Percentiles rank a stretch among this genome's conserved stretches.
phyloP scores from a whole-genome alignment of 2,329 filamentous ascomycete species.

The Aphanoascus verrucosus region DNA sequence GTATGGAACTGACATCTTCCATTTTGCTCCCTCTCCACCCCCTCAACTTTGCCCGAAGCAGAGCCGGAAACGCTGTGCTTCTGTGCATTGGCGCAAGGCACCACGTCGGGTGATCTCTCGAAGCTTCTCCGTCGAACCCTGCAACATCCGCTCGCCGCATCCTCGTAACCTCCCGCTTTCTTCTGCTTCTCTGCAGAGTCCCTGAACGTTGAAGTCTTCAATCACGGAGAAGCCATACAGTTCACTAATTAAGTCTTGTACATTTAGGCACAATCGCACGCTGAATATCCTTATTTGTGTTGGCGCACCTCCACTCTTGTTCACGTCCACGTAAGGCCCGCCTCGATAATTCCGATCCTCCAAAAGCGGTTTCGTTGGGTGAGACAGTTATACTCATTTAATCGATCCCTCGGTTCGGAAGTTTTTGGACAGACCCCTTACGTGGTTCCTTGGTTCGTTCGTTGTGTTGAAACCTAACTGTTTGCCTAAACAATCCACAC shows the following conservation, averaged over 20 bases:
- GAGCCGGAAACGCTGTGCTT: background rate
- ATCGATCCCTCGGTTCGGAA: background rate
- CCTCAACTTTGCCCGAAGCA: background rate
- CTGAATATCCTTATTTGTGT: too few relatives aligned
- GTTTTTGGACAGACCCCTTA: background rate
- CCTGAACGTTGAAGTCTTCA: background rate
- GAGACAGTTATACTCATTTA: background rate
- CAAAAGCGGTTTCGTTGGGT: background rate
- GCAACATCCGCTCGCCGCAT: background rate
- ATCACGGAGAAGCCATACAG: background rate
- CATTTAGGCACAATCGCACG: too few relatives aligned
- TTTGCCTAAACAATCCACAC: background rate
- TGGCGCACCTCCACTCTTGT: background rate
- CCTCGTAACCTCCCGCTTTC: background rate
- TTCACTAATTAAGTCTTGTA: background rate
- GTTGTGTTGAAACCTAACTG: constrained; percentile 4
- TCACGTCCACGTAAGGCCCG: background rate
- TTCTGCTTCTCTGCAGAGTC: background rate
- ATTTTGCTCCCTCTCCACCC: background rate
- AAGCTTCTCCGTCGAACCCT: background rate
- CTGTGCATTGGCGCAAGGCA: background rate
- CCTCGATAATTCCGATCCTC: background rate
- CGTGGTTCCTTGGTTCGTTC: constrained; percentile 7
- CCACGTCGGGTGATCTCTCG: background rate
- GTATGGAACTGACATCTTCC: background rate